Evolutionary conservation across 2,329 filamentous ascomycete genomes (phyloP), one percentile per base, ranked within the genome.

Genomic region (Fusarium concolor): DNA sequence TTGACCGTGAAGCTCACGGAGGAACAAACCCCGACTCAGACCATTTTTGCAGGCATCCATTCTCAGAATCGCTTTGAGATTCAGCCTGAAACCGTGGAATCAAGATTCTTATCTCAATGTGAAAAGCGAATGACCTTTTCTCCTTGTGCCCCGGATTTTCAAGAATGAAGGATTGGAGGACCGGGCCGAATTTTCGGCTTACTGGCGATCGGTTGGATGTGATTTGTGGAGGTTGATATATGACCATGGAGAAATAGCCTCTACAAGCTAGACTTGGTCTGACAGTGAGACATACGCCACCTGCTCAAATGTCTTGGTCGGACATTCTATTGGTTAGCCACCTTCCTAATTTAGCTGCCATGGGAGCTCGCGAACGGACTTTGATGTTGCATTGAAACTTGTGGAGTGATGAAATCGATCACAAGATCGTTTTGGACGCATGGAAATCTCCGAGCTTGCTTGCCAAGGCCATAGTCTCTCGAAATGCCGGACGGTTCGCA

Each of bases 231-330:
- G 26, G 31, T 14, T 29, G 29, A 20, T 38, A 29, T 53, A 24
- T 37, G 24, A 10, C n/a, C 22, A 0, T 20, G 11, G 39, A 42
- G 22, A 15, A 33, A 42, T 37, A 6, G 12, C 46, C 31, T 22
- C 5, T 42, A 41, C 29, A 31, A 57, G 50, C 31, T 47, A 59
- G 35, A 9, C 45, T 38, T 6, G 8, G 26, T 22, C n/a, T 38
- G 8, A 6, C 14, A 12, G 45, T 60, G 58, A 61, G 58, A 61
- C 58, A 61, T 62, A 5, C 35, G 31, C 60, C 60, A 62, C 60
- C 43, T 62, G 60, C 4, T 24, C 43, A 15, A 56, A 29, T 62
- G 60, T 62, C 60, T 63, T 38, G 26, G 9, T 42, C 35, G 15
- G 12, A 44, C 38, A 42, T 41, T 46, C 26, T 35, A 53, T 47